Percentiles rank a stretch among this genome's conserved stretches.
phyloP scores from a whole-genome alignment of 1,284 basidiomycete genomes.

The Cystobasidiaceae sp. region DNA sequence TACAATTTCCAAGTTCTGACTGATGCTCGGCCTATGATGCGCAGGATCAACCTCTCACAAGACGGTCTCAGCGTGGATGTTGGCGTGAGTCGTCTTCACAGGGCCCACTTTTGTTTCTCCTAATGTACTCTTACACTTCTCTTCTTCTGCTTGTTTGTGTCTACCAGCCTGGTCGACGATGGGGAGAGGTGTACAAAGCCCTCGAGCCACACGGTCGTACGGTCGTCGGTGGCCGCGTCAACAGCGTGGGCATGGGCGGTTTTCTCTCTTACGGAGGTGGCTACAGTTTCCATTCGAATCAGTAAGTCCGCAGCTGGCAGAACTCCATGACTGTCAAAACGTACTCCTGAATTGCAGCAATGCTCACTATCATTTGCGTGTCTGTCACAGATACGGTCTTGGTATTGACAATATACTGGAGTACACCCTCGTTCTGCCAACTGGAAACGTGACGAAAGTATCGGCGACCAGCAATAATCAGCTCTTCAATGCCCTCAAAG shows the following conservation, averaged over 20 bases:
- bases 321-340: slow-evolving; percentile 32
- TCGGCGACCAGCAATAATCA: background rate
- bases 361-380: background rate
- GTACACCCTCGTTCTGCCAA: slow-evolving; percentile 14
- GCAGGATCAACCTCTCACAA: slow-evolving; percentile 41
- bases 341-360: background rate
- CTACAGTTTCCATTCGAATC: slow-evolving; percentile 30
- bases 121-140: background rate
- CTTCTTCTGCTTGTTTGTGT: no score
- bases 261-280: slow-evolving; percentile 33
- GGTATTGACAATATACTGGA: background rate
- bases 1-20: background rate
- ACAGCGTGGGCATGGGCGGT: slow-evolving; percentile 43
- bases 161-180: slow-evolving; percentile 42
- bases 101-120: background rate
- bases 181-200: slow-evolving; percentile 57
- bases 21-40: background rate
- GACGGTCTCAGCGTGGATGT: slow-evolving; percentile 51
- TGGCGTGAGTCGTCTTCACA: slow-evolving; percentile 49
- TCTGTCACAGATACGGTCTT: slow-evolving; percentile 1
- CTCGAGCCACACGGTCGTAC: slow-evolving; percentile 52
- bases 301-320: slow-evolving; percentile 37
- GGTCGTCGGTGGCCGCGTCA: slow-evolving; percentile 55
- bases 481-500: slow-evolving; percentile 16
- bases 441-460: background rate